These are phyloP conservation scores for Paraconiothyrium brasiliense DNA, from an alignment of 2,329 filamentous ascomycete genomes.

Conservation along the genomic window DNA sequence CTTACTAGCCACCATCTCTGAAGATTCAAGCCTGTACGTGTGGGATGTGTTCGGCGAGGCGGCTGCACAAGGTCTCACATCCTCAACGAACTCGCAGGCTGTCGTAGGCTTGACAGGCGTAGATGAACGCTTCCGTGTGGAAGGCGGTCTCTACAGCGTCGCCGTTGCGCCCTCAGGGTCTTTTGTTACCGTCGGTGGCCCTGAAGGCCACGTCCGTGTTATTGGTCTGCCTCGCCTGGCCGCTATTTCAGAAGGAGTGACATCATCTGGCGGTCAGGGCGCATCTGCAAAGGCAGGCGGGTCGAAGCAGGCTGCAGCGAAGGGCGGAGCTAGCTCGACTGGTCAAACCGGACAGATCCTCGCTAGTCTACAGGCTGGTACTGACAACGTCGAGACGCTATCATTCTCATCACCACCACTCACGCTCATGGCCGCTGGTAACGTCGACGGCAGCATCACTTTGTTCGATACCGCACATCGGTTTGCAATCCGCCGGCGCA, in stretches of 20 bases:
- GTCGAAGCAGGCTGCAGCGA: constrained; percentile 54
- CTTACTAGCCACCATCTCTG: constrained; percentile 85
- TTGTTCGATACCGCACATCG: constrained; percentile 87
- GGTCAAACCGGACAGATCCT: constrained; percentile 77
- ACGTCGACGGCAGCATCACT: constrained; percentile 75
- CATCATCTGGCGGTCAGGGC: constrained; percentile 55
- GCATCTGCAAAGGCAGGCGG: constrained; percentile 60
- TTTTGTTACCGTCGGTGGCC: constrained; percentile 86
- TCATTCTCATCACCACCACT: constrained; percentile 70
- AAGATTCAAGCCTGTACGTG: constrained; percentile 88
- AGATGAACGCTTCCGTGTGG: constrained; percentile 91
- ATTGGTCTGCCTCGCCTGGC: constrained; percentile 78
- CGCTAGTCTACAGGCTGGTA: constrained; percentile 82
- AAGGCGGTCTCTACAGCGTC: constrained; percentile 89
- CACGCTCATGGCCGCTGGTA: constrained; percentile 69
- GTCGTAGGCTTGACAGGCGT: constrained; percentile 79
- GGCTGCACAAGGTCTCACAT: constrained; percentile 68
- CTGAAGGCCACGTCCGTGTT: constrained; percentile 84
- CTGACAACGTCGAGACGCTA: constrained; percentile 80
- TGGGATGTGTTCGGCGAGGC: constrained; percentile 90
- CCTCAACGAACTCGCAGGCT: constrained; percentile 66
- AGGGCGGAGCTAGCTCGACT: constrained; percentile 45
- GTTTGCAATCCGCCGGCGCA: constrained; percentile 85
- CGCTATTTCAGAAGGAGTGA: constrained; percentile 42
- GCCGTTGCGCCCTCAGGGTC: constrained; percentile 82